Evolutionary conservation across 352 stramenopile genomes (phyloP), one percentile per base, ranked within the genome.

Genomic region (Globisporangium recalcitrans): DNA sequence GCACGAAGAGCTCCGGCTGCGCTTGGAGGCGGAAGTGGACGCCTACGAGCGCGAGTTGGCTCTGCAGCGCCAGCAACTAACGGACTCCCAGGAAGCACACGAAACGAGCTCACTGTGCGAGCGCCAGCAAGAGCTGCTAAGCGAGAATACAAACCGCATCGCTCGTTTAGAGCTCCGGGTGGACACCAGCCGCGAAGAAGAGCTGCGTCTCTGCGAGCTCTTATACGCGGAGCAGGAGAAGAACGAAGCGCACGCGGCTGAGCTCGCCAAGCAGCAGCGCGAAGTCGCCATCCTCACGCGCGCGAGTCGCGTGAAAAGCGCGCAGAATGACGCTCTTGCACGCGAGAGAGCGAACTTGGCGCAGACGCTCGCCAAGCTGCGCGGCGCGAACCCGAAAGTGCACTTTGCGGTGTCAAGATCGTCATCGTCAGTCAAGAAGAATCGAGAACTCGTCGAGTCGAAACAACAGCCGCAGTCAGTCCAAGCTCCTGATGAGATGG

Each of bases 1-100:
- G 38, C 64, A 78, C 21, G 67, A 75, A 22, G 62, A 75, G 58
- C 32, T 55, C 2, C 70, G 61, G 10, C 26, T 60, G 34, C 29
- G 11, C 1, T 27, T 72, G 24, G 65, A 68, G 62, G 16, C 46
- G 24, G 31, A 59, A 44, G 60, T 67, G 4, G 26, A 11, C 21
- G 24, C 19, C 24, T 29, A 51, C 8, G 51, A 68, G 52, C 36
- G 16, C n/a, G 32, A 66, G 36, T 26, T 70, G 19, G 16, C 21
- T 10, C 22, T 24, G 21, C 44, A 60, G 44, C 52, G 44, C 0
- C 34, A 58, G 13, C 24, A 19, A 21, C 26, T 63, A 3, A 3
- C 14, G 22, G 2, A n/a, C n/a, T 29, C 48, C 16, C 47, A 49
- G 53, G 46, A 36, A 11, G 31, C 21, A 21, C 29, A 48, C 7